Percentiles rank a stretch among this genome's conserved stretches.
phyloP scores from a whole-genome alignment of 1,284 basidiomycete genomes.

The Melampsora abietis-canadensis region DNA sequence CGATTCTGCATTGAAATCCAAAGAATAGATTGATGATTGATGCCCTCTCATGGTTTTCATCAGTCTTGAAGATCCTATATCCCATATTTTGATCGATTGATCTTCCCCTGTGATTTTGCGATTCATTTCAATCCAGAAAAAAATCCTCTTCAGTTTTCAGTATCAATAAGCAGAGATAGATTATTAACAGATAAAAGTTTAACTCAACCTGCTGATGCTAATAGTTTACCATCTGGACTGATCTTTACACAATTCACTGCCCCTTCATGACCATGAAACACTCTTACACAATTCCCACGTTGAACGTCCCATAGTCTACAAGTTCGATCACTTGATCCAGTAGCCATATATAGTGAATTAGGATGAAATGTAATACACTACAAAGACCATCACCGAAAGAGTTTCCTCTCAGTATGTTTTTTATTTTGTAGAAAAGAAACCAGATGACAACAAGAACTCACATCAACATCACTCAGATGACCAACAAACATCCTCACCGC shows the following conservation, averaged over 20 bases:
- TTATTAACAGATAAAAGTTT: conserved; percentile 35
- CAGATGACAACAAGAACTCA: conserved; percentile 57
- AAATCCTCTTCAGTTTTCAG: neutral
- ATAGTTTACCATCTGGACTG: conserved; percentile 86
- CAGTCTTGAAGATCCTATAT: conserved; percentile 82
- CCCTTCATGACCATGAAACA: conserved; percentile 93
- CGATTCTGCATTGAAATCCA: conserved; percentile 88
- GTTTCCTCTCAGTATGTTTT: conserved; percentile 1
- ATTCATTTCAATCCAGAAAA: conserved; percentile 3
- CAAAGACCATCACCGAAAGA: neutral
- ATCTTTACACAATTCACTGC: conserved; percentile 82
- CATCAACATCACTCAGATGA: conserved; percentile 94
- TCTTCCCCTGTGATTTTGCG: conserved; percentile 67
- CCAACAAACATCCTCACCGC: conserved; percentile 91
- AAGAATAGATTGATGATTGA: conserved; percentile 77
- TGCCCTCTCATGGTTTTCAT: conserved; percentile 98
- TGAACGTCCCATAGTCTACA: conserved; percentile 99
- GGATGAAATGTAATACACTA: conserved; percentile 95
- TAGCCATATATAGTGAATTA: conserved; percentile 94
- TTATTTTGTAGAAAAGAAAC: conserved; percentile 28
- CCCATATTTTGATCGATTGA: conserved; percentile 90
- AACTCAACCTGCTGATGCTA: conserved; percentile 76
- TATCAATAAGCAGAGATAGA: conserved; percentile 6
- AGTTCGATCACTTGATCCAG: conserved; percentile 92
- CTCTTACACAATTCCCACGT: conserved; percentile 82